Percentiles rank a stretch among this genome's conserved stretches.
These are phyloP conservation scores for Magnaporthales sp. DNA, from an alignment of 2,329 filamentous ascomycete species.

Conservation along the genomic window DNA sequence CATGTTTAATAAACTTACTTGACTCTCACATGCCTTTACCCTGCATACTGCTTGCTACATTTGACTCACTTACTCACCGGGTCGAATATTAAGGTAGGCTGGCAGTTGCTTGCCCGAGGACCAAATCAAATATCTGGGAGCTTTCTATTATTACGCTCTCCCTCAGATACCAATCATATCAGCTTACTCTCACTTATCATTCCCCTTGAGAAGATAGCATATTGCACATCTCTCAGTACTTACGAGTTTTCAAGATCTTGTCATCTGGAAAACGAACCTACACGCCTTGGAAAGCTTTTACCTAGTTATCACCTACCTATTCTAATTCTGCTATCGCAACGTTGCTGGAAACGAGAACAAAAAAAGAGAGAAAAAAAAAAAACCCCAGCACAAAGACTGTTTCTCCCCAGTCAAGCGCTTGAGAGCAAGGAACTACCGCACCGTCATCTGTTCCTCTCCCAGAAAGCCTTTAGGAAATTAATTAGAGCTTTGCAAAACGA, in stretches of 20 bases:
- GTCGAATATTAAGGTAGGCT: too few relatives aligned
- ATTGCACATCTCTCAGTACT: background rate
- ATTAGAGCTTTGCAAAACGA: background rate
- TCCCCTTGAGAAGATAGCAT: background rate
- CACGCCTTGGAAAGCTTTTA: background rate
- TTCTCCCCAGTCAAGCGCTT: background rate
- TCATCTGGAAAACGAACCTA: too few relatives aligned
- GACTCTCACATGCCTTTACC: too few relatives aligned
- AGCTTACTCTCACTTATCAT: background rate
- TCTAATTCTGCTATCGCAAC: background rate
- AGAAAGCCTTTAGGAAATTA: background rate
- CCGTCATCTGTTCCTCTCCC: background rate
- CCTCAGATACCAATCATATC: background rate
- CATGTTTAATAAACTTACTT: background rate
- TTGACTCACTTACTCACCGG: too few relatives aligned
- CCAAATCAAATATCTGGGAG: background rate
- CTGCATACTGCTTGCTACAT: too few relatives aligned
- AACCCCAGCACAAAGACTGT: background rate
- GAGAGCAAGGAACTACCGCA: too few relatives aligned
- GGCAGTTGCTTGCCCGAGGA: too few relatives aligned
- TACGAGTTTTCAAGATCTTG: background rate
- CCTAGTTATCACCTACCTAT: background rate
- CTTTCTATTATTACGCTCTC: background rate
- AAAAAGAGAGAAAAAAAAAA: too few relatives aligned
- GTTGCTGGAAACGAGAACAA: background rate